Base-by-base conservation (phyloP, 768 basidiomycete species). In the Kondoa subrosea region DNA sequence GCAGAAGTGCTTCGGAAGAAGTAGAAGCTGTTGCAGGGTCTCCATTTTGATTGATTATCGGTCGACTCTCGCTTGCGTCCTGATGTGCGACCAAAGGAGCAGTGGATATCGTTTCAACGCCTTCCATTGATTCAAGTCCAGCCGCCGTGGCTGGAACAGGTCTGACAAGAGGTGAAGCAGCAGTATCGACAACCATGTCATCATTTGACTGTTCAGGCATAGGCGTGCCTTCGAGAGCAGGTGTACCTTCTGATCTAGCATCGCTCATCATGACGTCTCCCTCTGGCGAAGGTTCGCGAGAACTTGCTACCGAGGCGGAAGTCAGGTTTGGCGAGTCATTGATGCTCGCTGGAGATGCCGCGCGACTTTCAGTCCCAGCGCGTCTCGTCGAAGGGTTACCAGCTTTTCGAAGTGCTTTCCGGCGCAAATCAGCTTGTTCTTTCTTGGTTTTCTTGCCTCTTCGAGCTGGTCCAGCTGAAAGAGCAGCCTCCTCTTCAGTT, bases 391-490 rank as follows among this genome's bases (percentile, higher is more conserved):
- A 66, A 2, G 66, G 58, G 1, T 87, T 86, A 69, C 83, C 84
- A 2, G 82, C 85, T 50, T 87, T 86, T 76, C 85, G 85, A 64
- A 88, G 81, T 27, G 90, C 80, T 76, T 88, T 86, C 77, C 85
- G 89, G 69, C 91, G 81, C 57, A 89, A 78, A 75, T 90, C 89
- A 27, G 66, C 72, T 29, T 33, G 31, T 32, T 69, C 66, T 32
- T 66, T 66, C 61, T 63, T 63, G 3, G 61, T 63, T 32, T 32
- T 63, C 61, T 63, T 63, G 29, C 33, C 33, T 27, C n/a, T 21
- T 31, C 25, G 25, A n/a, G n/a, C 62, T 64, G n/a, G 25, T 4
- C 34, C 34, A 25, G 31, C 33, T n/a, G 64, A 17, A 15, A 50
- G 34, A 17, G 32, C 14, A 14, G 34, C 25, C 34, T 56, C 64